Evolutionary conservation across 345 rosid species (phyloP), one percentile per base, ranked within the genome.

Genomic region (Viola odorata): DNA sequence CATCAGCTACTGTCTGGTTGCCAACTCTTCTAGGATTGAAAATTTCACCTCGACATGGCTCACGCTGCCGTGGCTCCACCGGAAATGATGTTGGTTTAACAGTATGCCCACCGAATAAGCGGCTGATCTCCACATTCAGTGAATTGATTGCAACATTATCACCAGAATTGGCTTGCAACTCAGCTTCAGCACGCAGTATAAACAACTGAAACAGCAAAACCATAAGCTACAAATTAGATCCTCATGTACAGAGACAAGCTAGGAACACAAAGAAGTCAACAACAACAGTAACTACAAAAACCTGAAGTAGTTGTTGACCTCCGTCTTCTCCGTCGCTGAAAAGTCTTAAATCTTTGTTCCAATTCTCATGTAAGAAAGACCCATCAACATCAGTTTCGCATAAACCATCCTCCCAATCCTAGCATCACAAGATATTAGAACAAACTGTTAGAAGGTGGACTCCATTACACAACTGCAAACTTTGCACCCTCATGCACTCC

Each of bases 381-480:
- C 98, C 98, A 82, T 91, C 92, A 5, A 84, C 89, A 61, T 85
- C 91, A 66, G 77, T 91, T 75, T 89, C 98, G 50, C 82, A 77
- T 48, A 91, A 78, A 57, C 98, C 96, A 78, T 85, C 84, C 78
- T 91, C 96, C 98, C 98, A 91, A 66, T 91, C 98, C 98, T 91
- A 32, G 58, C 42, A 63, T 58, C 61, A 48, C 44, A n/a, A 74
- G 40, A 63, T 8, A 0, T 37, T 59, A n/a, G 11, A 23, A 60
- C 0, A 54, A 15, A 12, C 55, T 41, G 45, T 45, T 41, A 32
- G 6, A 23, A 59, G 42, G 1, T 11, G 23, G 49, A 23, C 32
- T 23, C 32, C 32, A 41, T 58, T 36, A n/a, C 9, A 64, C 32
- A 7, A 53, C 6, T 62, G 45, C 13, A 17, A 23, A 2, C 32